Percentiles rank a stretch among this genome's conserved stretches.
These are phyloP conservation scores for Cicer chorassanicum DNA, from an alignment of 306 rosid genomes.

Conservation along the genomic window DNA sequence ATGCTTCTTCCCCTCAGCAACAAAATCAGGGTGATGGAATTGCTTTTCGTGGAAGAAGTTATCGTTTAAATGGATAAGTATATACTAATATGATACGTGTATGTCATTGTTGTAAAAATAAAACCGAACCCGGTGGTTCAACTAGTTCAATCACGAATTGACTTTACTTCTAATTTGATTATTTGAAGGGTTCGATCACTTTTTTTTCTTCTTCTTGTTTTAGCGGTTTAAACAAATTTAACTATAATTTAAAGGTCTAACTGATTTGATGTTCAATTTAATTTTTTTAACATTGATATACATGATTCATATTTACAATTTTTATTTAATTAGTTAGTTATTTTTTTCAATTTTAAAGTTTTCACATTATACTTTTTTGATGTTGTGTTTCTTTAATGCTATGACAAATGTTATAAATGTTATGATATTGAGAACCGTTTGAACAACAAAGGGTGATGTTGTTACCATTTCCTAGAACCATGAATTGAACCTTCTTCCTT, in stretches of 20 bases:
- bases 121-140: no score
- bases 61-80: constrained; percentile 46
- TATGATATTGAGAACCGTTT: not conserved
- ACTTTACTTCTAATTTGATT: not conserved
- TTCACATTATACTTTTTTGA: no score
- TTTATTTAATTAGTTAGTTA: not conserved
- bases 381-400: not conserved
- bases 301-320: not conserved
- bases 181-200: not conserved
- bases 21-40: constrained; percentile 43
- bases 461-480: not conserved
- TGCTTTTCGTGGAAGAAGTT: constrained; percentile 62
- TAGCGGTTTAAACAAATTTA: not conserved
- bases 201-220: not conserved
- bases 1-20: constrained; percentile 21
- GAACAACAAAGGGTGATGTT: not conserved
- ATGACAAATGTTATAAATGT: no score
- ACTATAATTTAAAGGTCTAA: not conserved
- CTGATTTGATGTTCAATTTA: not conserved
- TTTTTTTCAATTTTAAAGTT: no score
- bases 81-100: no score
- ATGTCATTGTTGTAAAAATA: no score
- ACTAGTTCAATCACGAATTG: not conserved
- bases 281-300: not conserved
- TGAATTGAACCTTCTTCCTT: not conserved